Percentiles rank a stretch among this genome's conserved stretches.
These are phyloP conservation scores for Avicennia marina DNA, from an alignment of 257 asterid genomes.

Conservation along the genomic window DNA sequence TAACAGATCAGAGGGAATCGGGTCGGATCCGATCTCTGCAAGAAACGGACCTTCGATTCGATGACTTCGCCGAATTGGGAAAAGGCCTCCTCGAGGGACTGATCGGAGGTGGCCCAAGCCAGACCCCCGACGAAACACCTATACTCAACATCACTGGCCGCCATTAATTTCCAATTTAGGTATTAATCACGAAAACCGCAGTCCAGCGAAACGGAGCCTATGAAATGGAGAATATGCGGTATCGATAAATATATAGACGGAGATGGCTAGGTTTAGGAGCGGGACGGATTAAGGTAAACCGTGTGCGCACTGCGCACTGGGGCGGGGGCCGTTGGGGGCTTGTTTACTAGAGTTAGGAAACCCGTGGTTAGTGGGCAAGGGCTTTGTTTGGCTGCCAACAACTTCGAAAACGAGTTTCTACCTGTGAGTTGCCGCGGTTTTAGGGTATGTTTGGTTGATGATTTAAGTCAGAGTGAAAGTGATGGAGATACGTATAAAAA, in stretches of 20 bases:
- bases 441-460: too few species aligned
- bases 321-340: too few species aligned
- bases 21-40: constrained; percentile 74
- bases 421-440: too few species aligned
- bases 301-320: constrained; percentile 30
- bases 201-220: too few species aligned
- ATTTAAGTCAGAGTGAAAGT: too few species aligned
- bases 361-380: too few species aligned
- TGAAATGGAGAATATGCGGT: background rate
- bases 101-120: constrained; percentile 68
- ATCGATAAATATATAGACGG: constrained; percentile 24
- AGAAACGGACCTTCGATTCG: constrained; percentile 82
- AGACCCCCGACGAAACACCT: constrained; percentile 89
- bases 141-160: constrained; percentile 49
- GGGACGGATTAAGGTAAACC: constrained; percentile 9
- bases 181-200: too few species aligned
- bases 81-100: constrained; percentile 42
- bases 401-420: too few species aligned
- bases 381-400: too few species aligned
- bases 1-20: constrained; percentile 56
- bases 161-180: constrained; percentile 44
- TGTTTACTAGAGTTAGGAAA: too few species aligned
- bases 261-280: constrained; percentile 10
- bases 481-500: too few species aligned
- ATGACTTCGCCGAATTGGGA: constrained; percentile 45